A percentile compares a stretch with the other conserved stretches of the same genome.
phyloP scores from a whole-genome alignment of 225 moss, liverwort and hornwort species.

The Asterella californica region DNA sequence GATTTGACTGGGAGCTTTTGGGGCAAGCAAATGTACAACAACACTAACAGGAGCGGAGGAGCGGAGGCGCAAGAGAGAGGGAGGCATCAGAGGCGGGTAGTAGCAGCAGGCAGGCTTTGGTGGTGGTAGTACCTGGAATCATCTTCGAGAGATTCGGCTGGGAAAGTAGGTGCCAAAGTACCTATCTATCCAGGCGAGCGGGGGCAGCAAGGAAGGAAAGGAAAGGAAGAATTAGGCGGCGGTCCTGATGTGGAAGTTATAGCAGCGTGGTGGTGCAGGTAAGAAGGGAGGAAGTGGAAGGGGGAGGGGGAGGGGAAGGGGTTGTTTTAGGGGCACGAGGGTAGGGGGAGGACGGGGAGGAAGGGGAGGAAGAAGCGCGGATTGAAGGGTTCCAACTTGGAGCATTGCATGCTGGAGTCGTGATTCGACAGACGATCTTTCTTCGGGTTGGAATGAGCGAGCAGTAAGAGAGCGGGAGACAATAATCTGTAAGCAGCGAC shows the following conservation, averaged over 20 bases:
- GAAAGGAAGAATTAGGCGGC: constrained; percentile 8
- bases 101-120: neutral
- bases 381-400: neutral
- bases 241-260: neutral
- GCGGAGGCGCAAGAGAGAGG: neutral
- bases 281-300: neutral
- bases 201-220: neutral
- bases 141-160: neutral
- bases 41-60: neutral
- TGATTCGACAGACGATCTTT: neutral
- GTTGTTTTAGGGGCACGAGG: neutral
- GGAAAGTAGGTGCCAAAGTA: neutral
- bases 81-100: neutral
- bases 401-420: neutral
- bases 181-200: neutral
- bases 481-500: neutral
- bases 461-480: neutral
- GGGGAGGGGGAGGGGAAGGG: neutral
- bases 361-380: neutral
- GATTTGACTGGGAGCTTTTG: neutral
- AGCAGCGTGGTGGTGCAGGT: neutral
- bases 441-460: neutral
- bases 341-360: neutral
- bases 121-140: constrained; percentile 1
- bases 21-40: neutral